A percentile compares a stretch with the other conserved stretches of the same genome.
Evolutionary conservation across 2,329 filamentous ascomycete species (phyloP).

Genomic region (Lojkania enalia): DNA sequence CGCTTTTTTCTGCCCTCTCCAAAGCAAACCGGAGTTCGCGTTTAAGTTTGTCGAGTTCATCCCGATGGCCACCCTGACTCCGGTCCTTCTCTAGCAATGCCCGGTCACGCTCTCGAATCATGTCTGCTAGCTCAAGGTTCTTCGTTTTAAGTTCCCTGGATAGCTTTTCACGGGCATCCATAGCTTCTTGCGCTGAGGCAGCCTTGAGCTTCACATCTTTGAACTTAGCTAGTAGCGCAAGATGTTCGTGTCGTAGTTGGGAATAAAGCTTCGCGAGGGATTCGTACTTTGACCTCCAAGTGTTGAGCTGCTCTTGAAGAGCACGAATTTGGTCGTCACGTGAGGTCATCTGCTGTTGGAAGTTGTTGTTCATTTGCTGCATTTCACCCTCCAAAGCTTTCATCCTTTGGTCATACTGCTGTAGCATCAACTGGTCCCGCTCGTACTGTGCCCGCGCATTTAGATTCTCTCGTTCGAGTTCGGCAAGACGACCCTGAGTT

Average conservation of each 20-base stretch:
- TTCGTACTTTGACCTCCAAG: conserved; percentile 96
- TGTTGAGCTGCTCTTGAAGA: conserved; percentile 95
- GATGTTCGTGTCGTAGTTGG: conserved; percentile 89
- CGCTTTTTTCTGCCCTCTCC: conserved; percentile 88
- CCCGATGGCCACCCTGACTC: conserved; percentile 80
- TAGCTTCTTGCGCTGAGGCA: conserved; percentile 93
- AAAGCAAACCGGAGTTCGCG: conserved; percentile 90
- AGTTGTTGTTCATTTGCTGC: conserved; percentile 76
- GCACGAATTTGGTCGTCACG: conserved; percentile 94
- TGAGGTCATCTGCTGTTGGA: conserved; percentile 80
- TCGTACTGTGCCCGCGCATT: conserved; percentile 95
- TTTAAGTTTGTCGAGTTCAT: conserved; percentile 92
- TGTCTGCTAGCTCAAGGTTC: conserved; percentile 96
- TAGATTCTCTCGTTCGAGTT: conserved; percentile 92
- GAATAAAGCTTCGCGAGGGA: conserved; percentile 96
- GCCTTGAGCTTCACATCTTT: conserved; percentile 96
- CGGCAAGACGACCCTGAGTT: conserved; percentile 92
- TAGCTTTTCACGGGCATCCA: conserved; percentile 90
- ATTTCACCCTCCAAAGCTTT: conserved; percentile 91
- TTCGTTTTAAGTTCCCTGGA: conserved; percentile 99
- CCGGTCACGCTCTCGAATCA: conserved; percentile 95
- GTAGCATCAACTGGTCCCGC: conserved; percentile 93
- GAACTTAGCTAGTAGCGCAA: conserved; percentile 93
- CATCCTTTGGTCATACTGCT: conserved; percentile 92
- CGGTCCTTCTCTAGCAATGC: conserved; percentile 93